These are phyloP conservation scores for maize (Zea mays) DNA, from an alignment of 176 grass and related monocot genomes.

Conservation along the genomic window Zm-B73-REFERENCE-NAM-5.0 NC_050099.1:206060001-206060500, in stretches of 20 bases:
- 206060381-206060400: constrained; percentile 72
- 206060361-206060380: constrained; percentile 75
- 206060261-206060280: constrained; percentile 21
- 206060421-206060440: constrained; percentile 36
- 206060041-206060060: too few species aligned
- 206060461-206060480: constrained; percentile 47
- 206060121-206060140: constrained; percentile 17
- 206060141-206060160: constrained; percentile 25
- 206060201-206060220: not conserved
- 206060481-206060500: not conserved
- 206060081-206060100: too few species aligned
- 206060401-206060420: too few species aligned
- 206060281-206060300: constrained; percentile 27
- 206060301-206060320: constrained; percentile 32
- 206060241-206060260: not conserved
- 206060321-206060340: not conserved
- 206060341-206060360: constrained; percentile 14
- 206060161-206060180: constrained; percentile 27
- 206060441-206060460: constrained; percentile 39
- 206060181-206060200: too few species aligned
- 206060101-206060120: not conserved
- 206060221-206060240: not conserved
- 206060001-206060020: not conserved
- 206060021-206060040: not conserved
- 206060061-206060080: not conserved